Base-by-base conservation (phyloP, 768 basidiomycete species). In the Gelatoporia subvermispora region DNA sequence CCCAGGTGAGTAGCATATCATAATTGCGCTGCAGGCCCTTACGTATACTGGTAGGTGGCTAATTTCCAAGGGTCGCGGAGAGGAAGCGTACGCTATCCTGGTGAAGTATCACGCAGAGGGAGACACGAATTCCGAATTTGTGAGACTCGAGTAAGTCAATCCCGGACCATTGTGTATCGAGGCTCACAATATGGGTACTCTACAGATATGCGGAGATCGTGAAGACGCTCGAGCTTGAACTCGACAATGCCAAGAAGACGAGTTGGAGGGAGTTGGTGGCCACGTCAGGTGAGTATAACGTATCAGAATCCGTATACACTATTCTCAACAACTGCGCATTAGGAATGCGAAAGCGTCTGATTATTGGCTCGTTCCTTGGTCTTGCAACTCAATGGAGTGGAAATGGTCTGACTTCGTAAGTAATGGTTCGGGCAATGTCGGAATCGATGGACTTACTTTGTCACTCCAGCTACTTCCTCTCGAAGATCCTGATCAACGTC, bases 21-120 rank as follows among this genome's bases (percentile, higher is more conserved):
- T 24, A 35, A 16, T 44, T 28, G 20, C 42, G 22, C 8, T 28
- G 18, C n/a, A n/a, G n/a, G n/a, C n/a, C n/a, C 13, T 31, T 7
- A 31, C 7, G 28, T 31, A 13, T 13, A 31, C 28, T 31, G 28
- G 28, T 13, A 31, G 28, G 13, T 31, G 28, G 28, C 28, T 31
- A 31, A 31, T 31, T 31, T 31, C 28, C 28, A 78, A 79, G 58
- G 82, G 84, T 2, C 50, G 78, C 74, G 81, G 82, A 57, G 75
- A 74, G 0, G 66, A 79, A 53, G 88, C 89, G 0, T 72, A 74
- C 15, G 57, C 64, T 3, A 71, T 88, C 18, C 72, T 93, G 7
- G 77, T 79, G 15, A 77, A 77, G 50, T 88, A 85, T 58, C 89
- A 93, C 58, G 82, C 85, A 3, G 79, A 79, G 11, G 67, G 76